Evolutionary conservation across 2,329 filamentous ascomycete genomes (phyloP).

Genomic region (Cordyceps militaris): DNA sequence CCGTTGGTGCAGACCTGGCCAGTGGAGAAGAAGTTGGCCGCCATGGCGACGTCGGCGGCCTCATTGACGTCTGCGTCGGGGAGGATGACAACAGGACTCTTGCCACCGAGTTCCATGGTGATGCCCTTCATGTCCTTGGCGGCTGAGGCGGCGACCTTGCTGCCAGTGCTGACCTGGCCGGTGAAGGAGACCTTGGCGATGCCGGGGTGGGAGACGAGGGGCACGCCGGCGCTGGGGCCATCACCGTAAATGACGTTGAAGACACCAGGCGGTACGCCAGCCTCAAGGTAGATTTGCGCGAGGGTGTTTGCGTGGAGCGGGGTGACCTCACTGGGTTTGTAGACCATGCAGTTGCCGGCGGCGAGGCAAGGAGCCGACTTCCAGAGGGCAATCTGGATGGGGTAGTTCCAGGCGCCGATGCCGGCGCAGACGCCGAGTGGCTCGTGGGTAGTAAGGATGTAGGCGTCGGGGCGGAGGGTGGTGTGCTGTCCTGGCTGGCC

Average conservation of each 20-base stretch:
- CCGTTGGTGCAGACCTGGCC: conserved; percentile 93
- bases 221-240: conserved; percentile 63
- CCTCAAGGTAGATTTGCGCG: conserved; percentile 69
- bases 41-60: conserved; percentile 86
- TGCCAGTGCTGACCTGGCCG: conserved; percentile 75
- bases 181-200: conserved; percentile 89
- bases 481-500: conserved; percentile 76
- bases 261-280: conserved; percentile 71
- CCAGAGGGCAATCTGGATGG: conserved; percentile 85
- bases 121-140: conserved; percentile 80
- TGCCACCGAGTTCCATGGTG: conserved; percentile 87
- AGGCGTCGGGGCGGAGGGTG: conserved; percentile 66
- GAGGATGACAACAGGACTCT: conserved; percentile 73
- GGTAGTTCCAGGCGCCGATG: conserved; percentile 90
- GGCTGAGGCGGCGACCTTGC: conserved; percentile 71
- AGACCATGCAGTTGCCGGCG: conserved; percentile 84
- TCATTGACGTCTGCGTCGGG: conserved; percentile 71
- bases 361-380: conserved; percentile 81
- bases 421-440: conserved; percentile 77
- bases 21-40: conserved; percentile 88
- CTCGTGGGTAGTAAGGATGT: conserved; percentile 77
- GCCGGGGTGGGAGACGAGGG: conserved; percentile 62
- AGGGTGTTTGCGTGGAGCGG: conserved; percentile 73
- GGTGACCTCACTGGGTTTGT: conserved; percentile 84
- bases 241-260: conserved; percentile 84